Conservation (phyloP, 140 eudicot species). For the Cichorium intybus region DNA sequence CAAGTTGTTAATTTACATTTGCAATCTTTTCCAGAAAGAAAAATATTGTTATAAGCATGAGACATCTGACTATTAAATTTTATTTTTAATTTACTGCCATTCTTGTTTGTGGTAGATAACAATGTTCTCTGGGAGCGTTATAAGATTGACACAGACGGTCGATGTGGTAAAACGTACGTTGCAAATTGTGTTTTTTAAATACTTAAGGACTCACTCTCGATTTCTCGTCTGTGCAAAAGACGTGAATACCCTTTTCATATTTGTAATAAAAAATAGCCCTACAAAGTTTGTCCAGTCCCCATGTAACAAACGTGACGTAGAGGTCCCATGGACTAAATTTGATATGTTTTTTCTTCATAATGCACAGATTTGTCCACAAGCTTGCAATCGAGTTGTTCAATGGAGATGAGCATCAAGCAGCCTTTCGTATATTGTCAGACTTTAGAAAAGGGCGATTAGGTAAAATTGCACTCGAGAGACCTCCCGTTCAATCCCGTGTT, state of each 20-base stretch:
- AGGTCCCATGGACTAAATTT: too few species aligned
- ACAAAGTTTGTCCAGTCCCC: background rate
- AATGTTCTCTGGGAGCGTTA: slow-evolving; percentile 71
- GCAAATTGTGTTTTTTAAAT: background rate
- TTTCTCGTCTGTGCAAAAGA: background rate
- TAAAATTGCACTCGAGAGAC: slow-evolving; percentile 77
- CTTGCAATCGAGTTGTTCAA: slow-evolving; percentile 77
- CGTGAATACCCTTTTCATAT: background rate
- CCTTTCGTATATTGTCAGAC: slow-evolving; percentile 81
- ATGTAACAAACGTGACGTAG: too few species aligned
- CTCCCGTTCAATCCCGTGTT: slow-evolving; percentile 43
- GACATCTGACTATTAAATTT: background rate
- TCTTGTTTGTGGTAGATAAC: slow-evolving; percentile 51
- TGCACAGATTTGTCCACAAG: slow-evolving; percentile 71
- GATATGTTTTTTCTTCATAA: background rate
- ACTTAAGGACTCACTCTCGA: background rate
- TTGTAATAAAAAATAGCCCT: background rate
- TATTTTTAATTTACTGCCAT: background rate
- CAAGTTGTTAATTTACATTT: background rate
- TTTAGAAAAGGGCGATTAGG: slow-evolving; percentile 90
- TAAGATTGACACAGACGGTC: slow-evolving; percentile 65
- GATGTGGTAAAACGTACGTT: slow-evolving; percentile 82
- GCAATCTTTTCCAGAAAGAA: background rate
- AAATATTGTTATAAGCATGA: background rate
- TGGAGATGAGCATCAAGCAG: slow-evolving; percentile 89